Conservation (phyloP, 148 eudicot genomes). For the Chenopodium formosanum region DNA sequence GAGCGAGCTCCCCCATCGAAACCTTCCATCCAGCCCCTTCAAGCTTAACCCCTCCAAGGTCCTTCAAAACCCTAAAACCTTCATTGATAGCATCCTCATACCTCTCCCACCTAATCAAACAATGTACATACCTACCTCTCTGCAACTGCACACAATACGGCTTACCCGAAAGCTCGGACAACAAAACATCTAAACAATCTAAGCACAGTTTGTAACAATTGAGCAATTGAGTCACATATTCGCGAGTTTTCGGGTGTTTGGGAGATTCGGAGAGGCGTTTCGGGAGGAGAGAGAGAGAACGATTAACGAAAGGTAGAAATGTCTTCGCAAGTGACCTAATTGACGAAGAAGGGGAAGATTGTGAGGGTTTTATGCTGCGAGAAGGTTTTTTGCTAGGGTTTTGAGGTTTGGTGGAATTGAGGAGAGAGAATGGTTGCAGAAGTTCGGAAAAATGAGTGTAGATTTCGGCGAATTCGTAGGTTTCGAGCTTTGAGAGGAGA, state of each 20-base stretch:
- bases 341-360: conserved; percentile 23
- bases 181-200: conserved; percentile 41
- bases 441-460: conserved; percentile 36
- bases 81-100: conserved; percentile 51
- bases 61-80: conserved; percentile 53
- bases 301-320: conserved; percentile 47
- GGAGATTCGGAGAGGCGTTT: conserved; percentile 62
- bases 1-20: conserved; percentile 32
- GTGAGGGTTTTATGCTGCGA: conserved; percentile 21
- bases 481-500: conserved; percentile 46
- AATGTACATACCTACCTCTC: conserved; percentile 53
- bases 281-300: conserved; percentile 51
- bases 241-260: conserved; percentile 22
- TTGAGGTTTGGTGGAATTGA: conserved; percentile 25
- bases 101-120: conserved; percentile 54
- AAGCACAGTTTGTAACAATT: conserved; percentile 47
- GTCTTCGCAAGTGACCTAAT: conserved; percentile 58
- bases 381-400: conserved; percentile 38
- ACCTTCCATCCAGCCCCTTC: conserved; percentile 25
- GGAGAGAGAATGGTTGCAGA: conserved; percentile 43
- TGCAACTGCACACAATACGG: conserved; percentile 52
- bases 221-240: conserved; percentile 34
- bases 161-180: conserved; percentile 52
- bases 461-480: conserved; percentile 39
- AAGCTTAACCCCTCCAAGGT: conserved; percentile 26